These are phyloP conservation scores for Trichoderma citrinoviride DNA, from an alignment of 2,329 filamentous ascomycete genomes.

Conservation along the genomic window DNA sequence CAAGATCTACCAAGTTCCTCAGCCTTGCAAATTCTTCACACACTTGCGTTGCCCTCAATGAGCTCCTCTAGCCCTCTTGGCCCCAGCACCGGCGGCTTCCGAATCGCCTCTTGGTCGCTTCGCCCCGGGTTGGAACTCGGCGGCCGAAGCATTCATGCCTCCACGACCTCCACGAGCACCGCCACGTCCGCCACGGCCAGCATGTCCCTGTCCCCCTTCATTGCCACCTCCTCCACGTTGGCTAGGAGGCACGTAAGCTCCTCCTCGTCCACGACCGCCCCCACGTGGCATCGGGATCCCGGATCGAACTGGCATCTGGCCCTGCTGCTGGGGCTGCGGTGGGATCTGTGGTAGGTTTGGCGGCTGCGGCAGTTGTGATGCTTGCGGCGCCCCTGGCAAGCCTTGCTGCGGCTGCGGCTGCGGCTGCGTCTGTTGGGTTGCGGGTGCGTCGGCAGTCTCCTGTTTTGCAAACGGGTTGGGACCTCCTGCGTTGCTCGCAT, in stretches of 20 bases:
- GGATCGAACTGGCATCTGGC: slow-evolving; percentile 32
- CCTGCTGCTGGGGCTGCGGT: slow-evolving; percentile 26
- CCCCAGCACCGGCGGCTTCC: slow-evolving; percentile 40
- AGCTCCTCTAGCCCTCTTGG: slow-evolving; percentile 43
- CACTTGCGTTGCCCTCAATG: slow-evolving; percentile 29
- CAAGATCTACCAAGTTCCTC: neutral
- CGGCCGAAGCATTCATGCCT: slow-evolving; percentile 49
- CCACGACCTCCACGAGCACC: slow-evolving; percentile 42
- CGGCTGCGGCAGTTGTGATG: slow-evolving; percentile 25
- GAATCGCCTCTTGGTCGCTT: slow-evolving; percentile 57
- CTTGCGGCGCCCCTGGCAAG: slow-evolving; percentile 23
- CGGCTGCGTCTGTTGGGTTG: slow-evolving; percentile 21
- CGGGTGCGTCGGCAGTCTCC: slow-evolving; percentile 24
- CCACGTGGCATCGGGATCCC: slow-evolving; percentile 44
- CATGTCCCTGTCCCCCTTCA: slow-evolving; percentile 34
- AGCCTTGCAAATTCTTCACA: neutral
- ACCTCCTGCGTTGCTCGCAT: slow-evolving; percentile 10
- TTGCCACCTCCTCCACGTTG: slow-evolving; percentile 37
- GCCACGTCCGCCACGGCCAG: slow-evolving; percentile 42
- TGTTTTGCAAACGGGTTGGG: slow-evolving; percentile 33
- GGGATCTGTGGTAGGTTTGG: slow-evolving; percentile 24
- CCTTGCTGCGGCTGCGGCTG: slow-evolving; percentile 6
- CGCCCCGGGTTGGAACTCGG: slow-evolving; percentile 57
- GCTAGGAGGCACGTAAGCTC: slow-evolving; percentile 39
- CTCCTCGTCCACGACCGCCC: slow-evolving; percentile 41